phyloP scores from a whole-genome alignment of 768 basidiomycete genomes.

The Piloderma croceum region DNA sequence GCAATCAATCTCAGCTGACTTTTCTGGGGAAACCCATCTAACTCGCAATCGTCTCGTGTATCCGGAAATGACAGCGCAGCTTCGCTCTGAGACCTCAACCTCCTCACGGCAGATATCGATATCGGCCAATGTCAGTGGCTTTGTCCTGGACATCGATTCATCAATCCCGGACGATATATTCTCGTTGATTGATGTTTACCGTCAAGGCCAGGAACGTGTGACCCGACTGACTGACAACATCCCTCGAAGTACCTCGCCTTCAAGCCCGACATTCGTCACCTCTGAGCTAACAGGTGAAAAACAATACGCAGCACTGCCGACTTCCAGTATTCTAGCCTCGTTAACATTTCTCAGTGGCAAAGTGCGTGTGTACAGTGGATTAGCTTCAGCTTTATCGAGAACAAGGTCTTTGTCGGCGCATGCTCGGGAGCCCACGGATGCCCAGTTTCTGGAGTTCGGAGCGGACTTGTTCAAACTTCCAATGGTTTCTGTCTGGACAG shows the following conservation, averaged over 20 bases:
- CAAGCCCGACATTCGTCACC: constrained; percentile 3
- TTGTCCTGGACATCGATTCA: constrained; percentile 79
- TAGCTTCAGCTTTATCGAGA: constrained; percentile 36
- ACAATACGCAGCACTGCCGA: constrained; percentile 36
- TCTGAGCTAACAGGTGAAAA: constrained; percentile 13
- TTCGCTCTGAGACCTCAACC: constrained; percentile 49
- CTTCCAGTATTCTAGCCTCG: constrained; percentile 58
- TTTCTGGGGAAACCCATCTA: constrained; percentile 59
- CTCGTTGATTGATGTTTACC: constrained; percentile 82
- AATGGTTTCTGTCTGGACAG: constrained; percentile 73
- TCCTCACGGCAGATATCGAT: constrained; percentile 53
- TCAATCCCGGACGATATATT: constrained; percentile 73
- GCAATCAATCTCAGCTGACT: constrained; percentile 65
- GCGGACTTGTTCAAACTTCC: constrained; percentile 71
- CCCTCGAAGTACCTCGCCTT: constrained; percentile 38
- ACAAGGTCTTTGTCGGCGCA: constrained; percentile 30
- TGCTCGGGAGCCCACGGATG: constrained; percentile 43
- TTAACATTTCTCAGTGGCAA: constrained; percentile 82
- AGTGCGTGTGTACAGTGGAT: constrained; percentile 63
- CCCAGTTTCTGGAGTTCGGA: constrained; percentile 45
- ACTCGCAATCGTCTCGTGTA: constrained; percentile 72
- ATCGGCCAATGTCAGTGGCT: constrained; percentile 72
- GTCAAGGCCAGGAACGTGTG: constrained; percentile 72
- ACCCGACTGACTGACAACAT: constrained; percentile 54
- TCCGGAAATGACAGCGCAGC: constrained; percentile 73